Percentiles rank a stretch among this genome's conserved stretches.
These are phyloP conservation scores for Malus sieversii DNA, from an alignment of 306 rosid species.

Conservation along the genomic window DNA sequence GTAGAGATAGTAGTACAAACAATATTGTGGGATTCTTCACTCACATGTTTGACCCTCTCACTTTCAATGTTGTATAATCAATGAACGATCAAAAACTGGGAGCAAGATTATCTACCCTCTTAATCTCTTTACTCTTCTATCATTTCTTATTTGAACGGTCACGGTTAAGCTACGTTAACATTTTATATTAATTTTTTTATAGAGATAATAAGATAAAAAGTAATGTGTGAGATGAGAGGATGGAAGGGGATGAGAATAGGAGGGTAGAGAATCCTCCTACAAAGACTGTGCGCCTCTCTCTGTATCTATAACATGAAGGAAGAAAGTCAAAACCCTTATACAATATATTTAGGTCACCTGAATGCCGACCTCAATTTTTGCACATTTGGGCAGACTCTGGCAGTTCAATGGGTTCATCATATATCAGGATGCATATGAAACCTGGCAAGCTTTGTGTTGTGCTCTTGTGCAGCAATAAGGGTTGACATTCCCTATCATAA, in stretches of 20 bases:
- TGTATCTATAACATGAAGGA: neutral
- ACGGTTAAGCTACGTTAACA: no score
- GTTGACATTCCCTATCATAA: neutral
- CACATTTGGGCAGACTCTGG: neutral
- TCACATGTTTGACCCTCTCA: slow-evolving; percentile 52
- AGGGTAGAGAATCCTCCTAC: no score
- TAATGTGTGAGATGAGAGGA: no score
- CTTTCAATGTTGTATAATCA: slow-evolving; percentile 29
- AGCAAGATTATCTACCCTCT: no score
- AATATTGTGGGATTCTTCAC: slow-evolving; percentile 37
- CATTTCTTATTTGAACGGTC: no score
- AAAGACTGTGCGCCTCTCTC: slow-evolving; percentile 6
- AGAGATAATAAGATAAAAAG: no score
- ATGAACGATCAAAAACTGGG: neutral
- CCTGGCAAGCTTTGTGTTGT: neutral
- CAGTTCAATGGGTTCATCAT: neutral
- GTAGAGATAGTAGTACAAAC: neutral
- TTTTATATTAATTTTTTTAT: no score
- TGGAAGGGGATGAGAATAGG: no score
- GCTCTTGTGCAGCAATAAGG: neutral
- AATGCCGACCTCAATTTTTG: neutral
- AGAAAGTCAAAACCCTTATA: slow-evolving; percentile 19
- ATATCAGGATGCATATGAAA: neutral
- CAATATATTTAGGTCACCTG: slow-evolving; percentile 6
- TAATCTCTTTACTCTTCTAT: no score